A percentile compares a stretch with the other conserved stretches of the same genome.
Evolutionary conservation across 345 rosid species (phyloP).

Genomic region (Arabidopsis arenosa): DNA sequence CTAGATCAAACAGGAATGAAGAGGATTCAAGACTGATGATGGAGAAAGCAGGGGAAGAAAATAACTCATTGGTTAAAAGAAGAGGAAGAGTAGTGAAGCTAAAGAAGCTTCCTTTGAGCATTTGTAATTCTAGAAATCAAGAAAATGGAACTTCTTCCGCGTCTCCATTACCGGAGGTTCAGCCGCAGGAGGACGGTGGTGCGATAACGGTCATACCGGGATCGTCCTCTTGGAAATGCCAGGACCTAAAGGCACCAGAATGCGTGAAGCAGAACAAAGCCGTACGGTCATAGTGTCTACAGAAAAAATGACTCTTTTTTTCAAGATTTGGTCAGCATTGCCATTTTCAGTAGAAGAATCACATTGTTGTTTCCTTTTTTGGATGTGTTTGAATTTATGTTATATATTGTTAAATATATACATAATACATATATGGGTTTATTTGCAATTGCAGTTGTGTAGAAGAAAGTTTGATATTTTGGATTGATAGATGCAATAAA

Average conservation of each 20-base stretch:
- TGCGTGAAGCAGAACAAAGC: conserved; percentile 80
- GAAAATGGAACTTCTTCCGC: conserved; percentile 41
- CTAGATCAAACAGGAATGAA: conserved; percentile 42
- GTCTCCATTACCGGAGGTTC: conserved; percentile 49
- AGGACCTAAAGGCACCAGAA: conserved; percentile 71
- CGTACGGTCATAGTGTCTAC: conserved; percentile 55
- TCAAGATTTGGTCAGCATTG: conserved; percentile 36
- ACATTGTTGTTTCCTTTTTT: conserved; percentile 37
- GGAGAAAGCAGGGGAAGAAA: conserved; percentile 56
- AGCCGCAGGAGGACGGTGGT: conserved; percentile 52
- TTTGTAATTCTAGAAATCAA: conserved; percentile 67
- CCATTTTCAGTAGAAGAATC: conserved; percentile 31
- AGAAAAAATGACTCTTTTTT: not conserved
- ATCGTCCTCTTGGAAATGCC: conserved; percentile 65
- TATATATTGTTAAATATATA: conserved; percentile 18
- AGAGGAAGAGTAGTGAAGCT: conserved; percentile 87
- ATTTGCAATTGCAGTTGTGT: conserved; percentile 24
- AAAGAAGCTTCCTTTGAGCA: conserved; percentile 78
- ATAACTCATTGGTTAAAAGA: conserved; percentile 54
- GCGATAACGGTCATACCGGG: conserved; percentile 51
- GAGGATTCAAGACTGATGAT: conserved; percentile 33
- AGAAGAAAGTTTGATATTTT: conserved; percentile 10
- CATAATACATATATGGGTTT: not conserved
- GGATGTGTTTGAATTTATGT: conserved; percentile 29
- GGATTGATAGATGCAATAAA: conserved; percentile 34